phyloP scores from a whole-genome alignment of 2,329 filamentous ascomycete species.

The Apiospora kogelbergensis region DNA sequence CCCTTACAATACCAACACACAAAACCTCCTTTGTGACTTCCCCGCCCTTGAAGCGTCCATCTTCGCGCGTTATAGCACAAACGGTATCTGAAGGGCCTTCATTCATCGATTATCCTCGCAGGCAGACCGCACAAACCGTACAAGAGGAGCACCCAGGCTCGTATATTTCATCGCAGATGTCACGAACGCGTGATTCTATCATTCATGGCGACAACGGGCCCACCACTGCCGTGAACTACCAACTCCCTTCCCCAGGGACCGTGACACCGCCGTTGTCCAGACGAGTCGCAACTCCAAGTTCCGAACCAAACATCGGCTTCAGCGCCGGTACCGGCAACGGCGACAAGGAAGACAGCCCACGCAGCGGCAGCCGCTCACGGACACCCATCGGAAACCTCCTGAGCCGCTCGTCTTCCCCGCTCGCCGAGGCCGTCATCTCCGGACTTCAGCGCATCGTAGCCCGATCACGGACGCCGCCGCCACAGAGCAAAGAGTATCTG shows the following conservation, averaged over 20 bases:
- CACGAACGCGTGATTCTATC: not conserved
- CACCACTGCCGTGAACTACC: not conserved
- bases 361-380: slow-evolving; percentile 10
- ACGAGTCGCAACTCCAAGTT: not conserved
- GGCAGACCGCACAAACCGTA: not conserved
- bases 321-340: not conserved
- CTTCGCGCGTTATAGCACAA: slow-evolving; percentile 26
- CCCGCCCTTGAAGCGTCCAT: slow-evolving; percentile 41
- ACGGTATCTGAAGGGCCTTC: not conserved
- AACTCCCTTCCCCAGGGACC: not conserved
- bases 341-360: not conserved
- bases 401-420: slow-evolving; percentile 19
- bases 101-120: not conserved
- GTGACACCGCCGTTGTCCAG: not conserved
- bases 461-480: slow-evolving; percentile 22
- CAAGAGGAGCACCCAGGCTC: not conserved
- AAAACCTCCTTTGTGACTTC: slow-evolving; percentile 33
- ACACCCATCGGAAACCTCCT: not conserved
- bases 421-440: slow-evolving; percentile 17
- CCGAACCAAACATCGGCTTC: not conserved
- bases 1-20: slow-evolving; percentile 18
- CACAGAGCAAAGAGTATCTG: slow-evolving; percentile 25
- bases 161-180: not conserved
- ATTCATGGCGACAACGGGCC: not conserved
- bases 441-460: slow-evolving; percentile 19